These are phyloP conservation scores for Eimeria falciformis DNA, from an alignment of 169 alveolate species.

Conservation along the genomic window DNA sequence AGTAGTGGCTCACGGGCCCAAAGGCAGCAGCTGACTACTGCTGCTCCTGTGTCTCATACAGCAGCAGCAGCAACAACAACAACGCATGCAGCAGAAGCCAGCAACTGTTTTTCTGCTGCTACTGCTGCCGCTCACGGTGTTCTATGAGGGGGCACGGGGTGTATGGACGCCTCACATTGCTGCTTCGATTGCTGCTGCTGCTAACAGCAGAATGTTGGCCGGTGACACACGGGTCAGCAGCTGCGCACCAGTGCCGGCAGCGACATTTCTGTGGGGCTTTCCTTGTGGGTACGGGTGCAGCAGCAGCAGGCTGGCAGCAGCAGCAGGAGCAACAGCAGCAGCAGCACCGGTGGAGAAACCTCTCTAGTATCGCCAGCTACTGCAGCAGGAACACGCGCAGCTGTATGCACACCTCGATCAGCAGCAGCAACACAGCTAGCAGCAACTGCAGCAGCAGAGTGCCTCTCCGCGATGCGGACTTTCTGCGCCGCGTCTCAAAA, in stretches of 20 bases:
- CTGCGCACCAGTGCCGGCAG: not conserved
- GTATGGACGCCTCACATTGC: not conserved
- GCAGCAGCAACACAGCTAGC: not conserved
- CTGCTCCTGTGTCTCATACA: not conserved
- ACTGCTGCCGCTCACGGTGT: not conserved
- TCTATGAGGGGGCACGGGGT: not conserved
- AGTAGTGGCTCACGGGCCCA: too few species aligned
- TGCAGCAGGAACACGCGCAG: not conserved
- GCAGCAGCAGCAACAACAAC: not conserved
- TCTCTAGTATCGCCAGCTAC: not conserved
- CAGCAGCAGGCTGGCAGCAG: conserved; percentile 36
- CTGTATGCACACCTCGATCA: not conserved
- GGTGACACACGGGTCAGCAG: not conserved
- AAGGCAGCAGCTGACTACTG: too few species aligned
- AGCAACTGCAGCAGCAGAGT: conserved; percentile 14
- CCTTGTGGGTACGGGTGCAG: not conserved
- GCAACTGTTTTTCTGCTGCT: not conserved
- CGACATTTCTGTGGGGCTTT: not conserved
- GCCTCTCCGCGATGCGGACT: conserved; percentile 11
- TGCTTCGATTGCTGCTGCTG: conserved; percentile 8
- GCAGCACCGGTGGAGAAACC: not conserved
- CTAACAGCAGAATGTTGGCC: not conserved
- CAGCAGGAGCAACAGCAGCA: conserved; percentile 14
- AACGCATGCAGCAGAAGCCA: not conserved
- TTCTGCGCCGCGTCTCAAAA: conserved; percentile 9